These are phyloP conservation scores for Didymella lethalis DNA, from an alignment of 2,329 filamentous ascomycete genomes.

Conservation along the genomic window DNA sequence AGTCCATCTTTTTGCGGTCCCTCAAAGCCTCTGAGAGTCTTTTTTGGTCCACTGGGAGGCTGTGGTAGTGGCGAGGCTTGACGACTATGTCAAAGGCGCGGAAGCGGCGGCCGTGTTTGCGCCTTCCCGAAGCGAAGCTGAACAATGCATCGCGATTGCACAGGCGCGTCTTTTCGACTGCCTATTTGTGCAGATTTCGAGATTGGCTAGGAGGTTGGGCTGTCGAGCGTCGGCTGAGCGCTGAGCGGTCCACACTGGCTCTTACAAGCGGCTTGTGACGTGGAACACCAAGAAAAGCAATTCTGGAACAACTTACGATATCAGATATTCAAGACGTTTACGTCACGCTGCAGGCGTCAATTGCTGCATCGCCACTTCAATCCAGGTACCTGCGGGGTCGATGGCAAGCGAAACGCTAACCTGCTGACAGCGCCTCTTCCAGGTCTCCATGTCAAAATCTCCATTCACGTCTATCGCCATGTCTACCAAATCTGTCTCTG, in stretches of 20 bases:
- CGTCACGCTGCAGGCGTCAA: not conserved
- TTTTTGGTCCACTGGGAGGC: not conserved
- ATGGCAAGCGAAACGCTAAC: constrained; percentile 12
- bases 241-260: not conserved
- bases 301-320: not conserved
- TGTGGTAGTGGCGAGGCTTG: not conserved
- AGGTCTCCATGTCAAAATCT: not conserved
- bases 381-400: constrained; percentile 11
- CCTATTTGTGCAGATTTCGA: not conserved
- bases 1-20: not conserved
- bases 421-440: constrained; percentile 1
- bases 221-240: not conserved
- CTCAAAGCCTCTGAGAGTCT: not conserved
- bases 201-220: too few relatives aligned
- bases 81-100: not conserved
- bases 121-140: not conserved
- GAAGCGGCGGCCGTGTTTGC: not conserved
- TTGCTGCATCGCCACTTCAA: constrained; percentile 5
- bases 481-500: not conserved
- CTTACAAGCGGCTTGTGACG: not conserved
- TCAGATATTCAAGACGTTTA: not conserved
- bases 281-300: not conserved
- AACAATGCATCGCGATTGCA: not conserved
- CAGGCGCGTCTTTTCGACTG: not conserved
- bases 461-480: not conserved